Evolutionary conservation across 805 yeast genomes (phyloP).

Genomic region (Candida incommunis): DNA sequence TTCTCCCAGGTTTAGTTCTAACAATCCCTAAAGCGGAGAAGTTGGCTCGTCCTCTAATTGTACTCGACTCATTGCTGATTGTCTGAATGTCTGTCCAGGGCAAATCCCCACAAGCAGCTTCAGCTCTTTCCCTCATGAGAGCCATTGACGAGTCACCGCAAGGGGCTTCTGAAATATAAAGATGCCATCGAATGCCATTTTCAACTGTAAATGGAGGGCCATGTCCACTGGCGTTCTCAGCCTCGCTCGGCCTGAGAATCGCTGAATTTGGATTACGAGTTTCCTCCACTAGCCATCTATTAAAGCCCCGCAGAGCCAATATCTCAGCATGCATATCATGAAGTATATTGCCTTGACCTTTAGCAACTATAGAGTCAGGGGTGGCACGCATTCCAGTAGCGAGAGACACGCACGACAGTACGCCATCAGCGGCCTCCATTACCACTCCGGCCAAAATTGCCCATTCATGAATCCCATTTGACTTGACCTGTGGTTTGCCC

Average conservation of each 20-base stretch:
- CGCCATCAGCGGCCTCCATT: slow-evolving; percentile 9
- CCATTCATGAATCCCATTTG: slow-evolving; percentile 67
- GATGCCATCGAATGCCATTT: slow-evolving; percentile 29
- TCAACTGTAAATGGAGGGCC: slow-evolving; percentile 9
- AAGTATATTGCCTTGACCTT: slow-evolving; percentile 43
- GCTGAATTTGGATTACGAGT: slow-evolving; percentile 4
- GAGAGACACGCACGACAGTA: slow-evolving; percentile 29
- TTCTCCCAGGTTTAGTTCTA: slow-evolving; percentile 86
- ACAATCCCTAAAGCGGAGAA: slow-evolving; percentile 38
- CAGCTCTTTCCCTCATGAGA: slow-evolving; percentile 15
- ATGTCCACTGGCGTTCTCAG: slow-evolving; percentile 7
- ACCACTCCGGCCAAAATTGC: slow-evolving; percentile 71
- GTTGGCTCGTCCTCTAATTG: slow-evolving; percentile 12
- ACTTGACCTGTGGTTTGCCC: slow-evolving; percentile 46
- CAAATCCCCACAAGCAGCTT: slow-evolving; percentile 6
- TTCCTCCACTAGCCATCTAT: slow-evolving; percentile 38
- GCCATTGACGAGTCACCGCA: slow-evolving; percentile 85
- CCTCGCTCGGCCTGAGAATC: not conserved
- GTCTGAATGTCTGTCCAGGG: slow-evolving; percentile 7
- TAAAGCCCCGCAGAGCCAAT: slow-evolving; percentile 56
- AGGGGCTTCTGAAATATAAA: slow-evolving; percentile 65
- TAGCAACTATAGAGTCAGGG: slow-evolving; percentile 36
- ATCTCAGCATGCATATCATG: slow-evolving; percentile 93
- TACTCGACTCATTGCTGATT: slow-evolving; percentile 3
- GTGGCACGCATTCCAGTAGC: slow-evolving; percentile 76